Conservation (phyloP, 2,329 filamentous ascomycete genomes). For the Exophiala oligosperma region DNA sequence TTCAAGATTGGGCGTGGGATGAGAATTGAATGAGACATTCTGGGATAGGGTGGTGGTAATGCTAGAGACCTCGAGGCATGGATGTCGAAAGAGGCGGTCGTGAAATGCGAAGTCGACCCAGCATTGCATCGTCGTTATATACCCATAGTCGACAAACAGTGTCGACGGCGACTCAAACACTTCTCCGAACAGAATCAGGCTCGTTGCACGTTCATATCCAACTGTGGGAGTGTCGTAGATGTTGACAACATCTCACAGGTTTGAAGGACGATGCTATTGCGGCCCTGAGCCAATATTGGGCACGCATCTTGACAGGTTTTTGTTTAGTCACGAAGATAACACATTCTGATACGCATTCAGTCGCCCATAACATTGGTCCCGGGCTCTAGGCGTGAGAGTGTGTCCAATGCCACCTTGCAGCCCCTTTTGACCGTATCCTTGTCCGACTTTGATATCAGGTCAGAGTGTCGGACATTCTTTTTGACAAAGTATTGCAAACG, state of each 20-base stretch:
- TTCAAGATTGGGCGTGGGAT: not conserved
- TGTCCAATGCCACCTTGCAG: slow-evolving; percentile 42
- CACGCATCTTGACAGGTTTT: not conserved
- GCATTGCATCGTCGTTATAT: not conserved
- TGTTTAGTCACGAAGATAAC: no score
- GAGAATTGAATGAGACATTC: not conserved
- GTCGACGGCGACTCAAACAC: not conserved
- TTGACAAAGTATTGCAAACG: slow-evolving; percentile 79
- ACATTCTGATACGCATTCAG: not conserved
- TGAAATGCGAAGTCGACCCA: no score
- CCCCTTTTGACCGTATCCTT: slow-evolving; percentile 38
- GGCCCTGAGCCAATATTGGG: not conserved
- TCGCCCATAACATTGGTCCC: not conserved
- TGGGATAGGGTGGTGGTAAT: not conserved
- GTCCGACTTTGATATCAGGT: slow-evolving; percentile 37
- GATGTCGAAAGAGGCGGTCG: no score
- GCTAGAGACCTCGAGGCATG: not conserved
- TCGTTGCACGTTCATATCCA: not conserved
- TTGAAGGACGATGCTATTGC: no score
- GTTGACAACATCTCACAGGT: not conserved
- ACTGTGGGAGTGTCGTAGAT: not conserved
- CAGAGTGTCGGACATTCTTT: slow-evolving; percentile 70
- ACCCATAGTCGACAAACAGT: not conserved
- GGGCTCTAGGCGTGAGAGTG: slow-evolving; percentile 34
- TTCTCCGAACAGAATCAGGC: not conserved